These are phyloP conservation scores for Suillus subluteus DNA, from an alignment of 768 basidiomycete species.

Conservation along the genomic window DNA sequence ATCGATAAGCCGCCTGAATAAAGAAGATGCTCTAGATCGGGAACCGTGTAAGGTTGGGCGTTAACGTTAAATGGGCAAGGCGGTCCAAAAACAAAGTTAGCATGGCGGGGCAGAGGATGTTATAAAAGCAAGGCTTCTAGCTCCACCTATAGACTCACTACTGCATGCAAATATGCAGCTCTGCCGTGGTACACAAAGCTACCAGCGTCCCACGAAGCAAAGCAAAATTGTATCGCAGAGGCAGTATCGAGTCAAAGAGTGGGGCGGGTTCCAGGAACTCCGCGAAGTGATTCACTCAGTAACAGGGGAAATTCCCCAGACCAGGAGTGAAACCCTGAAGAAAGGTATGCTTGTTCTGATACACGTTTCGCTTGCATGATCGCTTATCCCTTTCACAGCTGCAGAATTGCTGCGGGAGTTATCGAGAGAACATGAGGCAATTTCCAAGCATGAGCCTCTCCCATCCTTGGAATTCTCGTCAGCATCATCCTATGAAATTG, in stretches of 20 bases:
- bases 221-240: conserved; percentile 25
- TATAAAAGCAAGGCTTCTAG: background rate
- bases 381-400: conserved; percentile 4
- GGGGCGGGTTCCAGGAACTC: conserved; percentile 34
- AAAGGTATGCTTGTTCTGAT: conserved; percentile 18
- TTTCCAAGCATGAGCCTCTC: conserved; percentile 4
- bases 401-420: conserved; percentile 5
- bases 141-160: background rate
- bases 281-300: conserved; percentile 28
- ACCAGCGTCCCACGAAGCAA: background rate
- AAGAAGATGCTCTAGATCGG: background rate
- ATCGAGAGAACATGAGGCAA: background rate
- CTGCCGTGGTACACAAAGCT: background rate
- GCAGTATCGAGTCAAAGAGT: conserved; percentile 35
- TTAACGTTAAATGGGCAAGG: too few species aligned
- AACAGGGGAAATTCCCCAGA: conserved; percentile 27
- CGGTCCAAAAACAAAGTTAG: background rate
- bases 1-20: background rate
- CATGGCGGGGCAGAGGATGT: background rate
- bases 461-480: background rate
- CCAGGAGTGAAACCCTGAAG: conserved; percentile 33
- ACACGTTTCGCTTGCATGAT: background rate
- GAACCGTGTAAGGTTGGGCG: background rate
- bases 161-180: background rate
- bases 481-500: conserved; percentile 1